These are phyloP conservation scores for Parafenestella ontariensis DNA, from an alignment of 2,329 filamentous ascomycete species.

Conservation along the genomic window DNA sequence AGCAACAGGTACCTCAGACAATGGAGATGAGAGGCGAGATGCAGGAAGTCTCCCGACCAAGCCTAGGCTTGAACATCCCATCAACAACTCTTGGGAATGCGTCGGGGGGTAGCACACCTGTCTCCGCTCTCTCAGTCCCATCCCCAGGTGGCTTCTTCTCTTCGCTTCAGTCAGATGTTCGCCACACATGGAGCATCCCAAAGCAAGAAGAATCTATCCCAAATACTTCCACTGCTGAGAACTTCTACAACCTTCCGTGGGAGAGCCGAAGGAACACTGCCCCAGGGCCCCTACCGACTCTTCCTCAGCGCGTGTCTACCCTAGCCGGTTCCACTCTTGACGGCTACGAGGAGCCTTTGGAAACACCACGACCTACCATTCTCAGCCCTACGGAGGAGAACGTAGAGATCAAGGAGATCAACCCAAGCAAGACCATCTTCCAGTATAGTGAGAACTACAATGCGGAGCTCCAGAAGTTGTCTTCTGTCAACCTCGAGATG, in stretches of 20 bases:
- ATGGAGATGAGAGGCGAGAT: slow-evolving; percentile 65
- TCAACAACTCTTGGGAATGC: slow-evolving; percentile 36
- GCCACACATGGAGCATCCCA: slow-evolving; percentile 79
- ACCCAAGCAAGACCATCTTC: slow-evolving; percentile 68
- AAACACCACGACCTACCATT: slow-evolving; percentile 40
- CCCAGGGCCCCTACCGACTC: slow-evolving; percentile 20
- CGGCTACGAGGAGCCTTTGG: slow-evolving; percentile 38
- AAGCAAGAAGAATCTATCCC: slow-evolving; percentile 61
- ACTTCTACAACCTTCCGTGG: slow-evolving; percentile 90
- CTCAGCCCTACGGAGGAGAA: slow-evolving; percentile 47
- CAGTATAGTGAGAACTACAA: slow-evolving; percentile 80
- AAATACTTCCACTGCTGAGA: slow-evolving; percentile 88
- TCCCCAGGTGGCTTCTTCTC: slow-evolving; percentile 94
- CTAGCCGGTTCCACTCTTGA: slow-evolving; percentile 46
- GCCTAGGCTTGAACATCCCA: slow-evolving; percentile 48
- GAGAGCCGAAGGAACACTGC: slow-evolving; percentile 42
- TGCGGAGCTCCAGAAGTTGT: slow-evolving; percentile 72
- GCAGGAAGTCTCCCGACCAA: slow-evolving; percentile 63
- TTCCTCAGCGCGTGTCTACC: slow-evolving; percentile 29
- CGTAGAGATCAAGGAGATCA: slow-evolving; percentile 61
- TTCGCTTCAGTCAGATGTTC: slow-evolving; percentile 75
- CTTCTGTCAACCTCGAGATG: slow-evolving; percentile 78
- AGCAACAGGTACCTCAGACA: slow-evolving; percentile 37
- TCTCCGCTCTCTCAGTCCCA: slow-evolving; percentile 85
- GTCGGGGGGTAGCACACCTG: slow-evolving; percentile 62